Evolutionary conservation across 768 basidiomycete genomes (phyloP), one percentile per base, ranked within the genome.

Genomic region (Strobilomyces echinocephalus): DNA sequence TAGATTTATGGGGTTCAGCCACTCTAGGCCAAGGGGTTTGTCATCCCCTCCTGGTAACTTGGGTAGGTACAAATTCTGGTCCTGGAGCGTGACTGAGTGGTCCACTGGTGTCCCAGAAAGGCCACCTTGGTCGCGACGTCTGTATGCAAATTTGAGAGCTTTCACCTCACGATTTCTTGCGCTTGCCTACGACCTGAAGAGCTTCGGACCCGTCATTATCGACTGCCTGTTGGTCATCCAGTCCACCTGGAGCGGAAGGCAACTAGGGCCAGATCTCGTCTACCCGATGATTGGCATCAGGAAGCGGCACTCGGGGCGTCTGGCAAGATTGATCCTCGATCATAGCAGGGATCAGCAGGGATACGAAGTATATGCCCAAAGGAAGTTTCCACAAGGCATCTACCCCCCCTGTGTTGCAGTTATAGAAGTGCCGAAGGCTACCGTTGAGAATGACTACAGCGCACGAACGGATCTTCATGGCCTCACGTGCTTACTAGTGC

Each of bases 231-330:
- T 52, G 15, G 44, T 46, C 21, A 6, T 52, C 31, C 36, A 18
- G 8, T 45, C 50, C 34, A 12, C 12, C 35, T 52, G 44, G 51
- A 26, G 35, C 3, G n/a, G 18, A 36, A 45, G 16, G 20, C 49
- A 21, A 21, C 21, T 14, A 24, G 40, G 40, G 6, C 40, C 40
- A 5, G 21, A 24, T 24, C 5, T 24, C 12, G 45, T 55, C 33
- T 46, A 52, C 21, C 54, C 54, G 7, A 40, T 52, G 49, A 30
- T 45, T 8, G 35, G 54, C 43, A 51, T 55, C 31, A 46, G 24
- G 31, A 46, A 46, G 30, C 44, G 24, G 21, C 49, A 45, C 15
- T 51, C 54, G 12, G 54, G 49, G 1, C 54, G 24, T 20, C 49
- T 52, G 24, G 50, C 49, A 1, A 45, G 36, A 21, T 18, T 55